These are phyloP conservation scores for Ambispora gerdemannii DNA, from an alignment of 192 early-diverging fungal species.

Conservation along the genomic window DNA sequence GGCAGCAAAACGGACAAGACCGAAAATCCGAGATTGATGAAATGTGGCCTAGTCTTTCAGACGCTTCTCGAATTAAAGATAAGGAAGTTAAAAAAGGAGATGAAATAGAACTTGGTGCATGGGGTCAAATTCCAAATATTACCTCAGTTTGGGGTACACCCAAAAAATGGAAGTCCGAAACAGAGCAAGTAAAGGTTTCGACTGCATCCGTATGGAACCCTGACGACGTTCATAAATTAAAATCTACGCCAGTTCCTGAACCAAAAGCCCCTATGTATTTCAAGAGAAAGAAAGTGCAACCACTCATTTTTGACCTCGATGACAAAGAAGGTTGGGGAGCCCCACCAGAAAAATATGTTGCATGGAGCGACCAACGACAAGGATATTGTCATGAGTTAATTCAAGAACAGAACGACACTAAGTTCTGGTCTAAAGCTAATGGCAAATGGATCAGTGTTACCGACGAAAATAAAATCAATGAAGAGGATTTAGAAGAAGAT, in stretches of 20 bases:
- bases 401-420: constrained; percentile 33
- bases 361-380: constrained; percentile 34
- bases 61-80: too few relatives aligned
- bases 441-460: constrained; percentile 29
- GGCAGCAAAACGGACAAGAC: too few relatives aligned
- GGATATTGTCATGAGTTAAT: constrained; percentile 35
- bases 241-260: not conserved
- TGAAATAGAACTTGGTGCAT: constrained; percentile 9
- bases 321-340: constrained; percentile 34
- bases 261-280: constrained; percentile 21
- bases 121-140: constrained; percentile 8
- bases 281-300: not conserved
- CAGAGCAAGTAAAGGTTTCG: not conserved
- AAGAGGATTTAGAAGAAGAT: not conserved
- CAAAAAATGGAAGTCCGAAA: constrained; percentile 19
- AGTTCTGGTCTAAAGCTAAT: constrained; percentile 29
- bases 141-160: constrained; percentile 12
- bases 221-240: not conserved
- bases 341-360: constrained; percentile 18
- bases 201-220: constrained; percentile 5
- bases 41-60: not conserved
- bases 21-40: too few relatives aligned
- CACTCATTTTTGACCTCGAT: not conserved
- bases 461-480: not conserved
- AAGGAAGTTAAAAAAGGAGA: not conserved